Evolutionary conservation across 495 filamentous ascomycete species (phyloP), one percentile per base, ranked within the genome.

Genomic region (Neurospora tetrasperma): DNA sequence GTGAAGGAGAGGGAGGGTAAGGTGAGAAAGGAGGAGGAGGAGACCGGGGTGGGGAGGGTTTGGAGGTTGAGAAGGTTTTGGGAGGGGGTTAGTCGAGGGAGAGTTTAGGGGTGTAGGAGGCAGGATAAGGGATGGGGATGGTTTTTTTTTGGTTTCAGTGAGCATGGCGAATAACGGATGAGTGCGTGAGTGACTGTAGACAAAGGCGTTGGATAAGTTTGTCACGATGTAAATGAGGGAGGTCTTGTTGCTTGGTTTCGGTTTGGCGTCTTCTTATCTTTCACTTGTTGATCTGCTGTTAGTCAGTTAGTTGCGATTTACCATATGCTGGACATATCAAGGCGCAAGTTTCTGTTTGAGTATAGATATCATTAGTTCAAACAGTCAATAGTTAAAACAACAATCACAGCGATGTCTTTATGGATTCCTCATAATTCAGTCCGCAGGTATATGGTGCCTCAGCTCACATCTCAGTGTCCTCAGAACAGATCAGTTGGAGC

Each of bases 1-100:
- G 85, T 86, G 2, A 73, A 73, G 8, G 77, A 76, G 42, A 76
- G 81, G 12, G 83, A 79, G 72, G 81, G 85, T 73, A 79, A 78
- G 14, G 79, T 84, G 20, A 74, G 74, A 71, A 72, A 71, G 73
- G 80, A 80, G 79, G 84, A 85, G 76, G 85, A 86, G 69, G 75
- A 74, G 54, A 77, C 75, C 0, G 84, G 84, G 2, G 76, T 85
- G 0, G 86, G 85, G 7, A 80, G 83, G 59, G 87, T 89, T 5
- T 85, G 84, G 82, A 78, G 83, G 42, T 71, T 89, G 69, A 81
- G 83, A 73, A 79, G 80, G 69, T 88, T 86, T 74, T 89, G 86
- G 85, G 87, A 88, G 77, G 76, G 80, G 38, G 76, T 86, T 69
- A 81, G 79, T 0, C 73, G 69, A 41, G 62, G 6, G 9, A 35